Evolutionary conservation across 169 alveolate genomes (phyloP).

Genomic region (Plasmodium coatneyi): DNA sequence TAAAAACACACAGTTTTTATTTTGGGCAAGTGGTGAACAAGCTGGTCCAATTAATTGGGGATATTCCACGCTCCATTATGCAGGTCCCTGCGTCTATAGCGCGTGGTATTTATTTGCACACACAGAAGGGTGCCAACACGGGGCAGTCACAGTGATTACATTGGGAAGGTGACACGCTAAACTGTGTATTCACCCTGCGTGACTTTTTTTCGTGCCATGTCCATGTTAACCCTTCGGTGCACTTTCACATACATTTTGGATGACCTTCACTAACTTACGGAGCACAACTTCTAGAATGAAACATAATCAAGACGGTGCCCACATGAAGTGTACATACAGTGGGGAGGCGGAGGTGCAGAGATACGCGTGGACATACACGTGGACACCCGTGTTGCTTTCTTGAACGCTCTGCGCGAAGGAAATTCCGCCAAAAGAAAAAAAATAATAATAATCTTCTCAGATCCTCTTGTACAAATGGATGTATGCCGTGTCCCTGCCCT

Average conservation of each 20-base stretch:
- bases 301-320: not conserved
- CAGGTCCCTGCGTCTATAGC: slow-evolving; percentile 71
- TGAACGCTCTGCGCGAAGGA: not conserved
- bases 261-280: not conserved
- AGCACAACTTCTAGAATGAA: not conserved
- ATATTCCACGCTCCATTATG: slow-evolving; percentile 37
- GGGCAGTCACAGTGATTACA: not conserved
- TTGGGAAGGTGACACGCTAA: not conserved
- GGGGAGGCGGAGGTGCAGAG: not conserved
- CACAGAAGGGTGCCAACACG: not conserved
- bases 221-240: not conserved
- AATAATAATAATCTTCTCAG: not conserved
- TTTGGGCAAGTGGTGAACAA: slow-evolving; percentile 46
- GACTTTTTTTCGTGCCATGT: not conserved
- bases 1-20: slow-evolving; percentile 42
- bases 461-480: slow-evolving; percentile 59
- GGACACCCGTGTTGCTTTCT: not conserved
- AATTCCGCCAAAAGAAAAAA: not conserved
- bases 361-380: not conserved
- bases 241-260: not conserved
- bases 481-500: slow-evolving; percentile 51
- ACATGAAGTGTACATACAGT: not conserved
- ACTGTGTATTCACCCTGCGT: not conserved
- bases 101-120: slow-evolving; percentile 45
- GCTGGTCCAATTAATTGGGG: slow-evolving; percentile 24